Conservation (phyloP, 352 stramenopile genomes). For the Phytopythium montanum region DNA sequence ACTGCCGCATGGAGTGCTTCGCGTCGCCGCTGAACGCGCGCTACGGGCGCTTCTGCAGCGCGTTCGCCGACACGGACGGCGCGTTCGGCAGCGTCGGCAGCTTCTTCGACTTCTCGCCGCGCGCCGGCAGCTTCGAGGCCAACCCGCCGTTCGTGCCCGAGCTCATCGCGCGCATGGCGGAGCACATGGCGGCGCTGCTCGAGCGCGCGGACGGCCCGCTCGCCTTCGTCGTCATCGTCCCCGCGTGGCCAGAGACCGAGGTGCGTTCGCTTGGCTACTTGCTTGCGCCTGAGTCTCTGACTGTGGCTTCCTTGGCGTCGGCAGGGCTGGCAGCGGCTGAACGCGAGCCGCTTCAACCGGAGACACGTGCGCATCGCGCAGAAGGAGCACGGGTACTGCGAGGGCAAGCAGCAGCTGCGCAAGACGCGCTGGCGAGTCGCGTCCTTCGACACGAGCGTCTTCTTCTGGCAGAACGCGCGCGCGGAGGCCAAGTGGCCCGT, state of each 20-base stretch:
- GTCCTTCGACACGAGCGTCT: conserved; percentile 95
- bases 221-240: conserved; percentile 92
- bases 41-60: conserved; percentile 89
- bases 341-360: conserved; percentile 73
- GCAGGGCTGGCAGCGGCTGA: conserved; percentile 77
- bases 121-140: conserved; percentile 88
- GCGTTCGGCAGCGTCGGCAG: conserved; percentile 90
- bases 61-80: conserved; percentile 85
- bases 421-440: conserved; percentile 87
- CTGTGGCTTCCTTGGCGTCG: neutral
- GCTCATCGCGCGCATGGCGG: conserved; percentile 89
- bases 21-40: conserved; percentile 93
- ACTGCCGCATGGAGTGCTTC: conserved; percentile 93
- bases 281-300: no score
- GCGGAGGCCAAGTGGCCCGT: conserved; percentile 69
- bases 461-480: conserved; percentile 94
- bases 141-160: conserved; percentile 95
- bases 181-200: conserved; percentile 85
- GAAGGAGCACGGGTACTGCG: conserved; percentile 89
- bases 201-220: conserved; percentile 57
- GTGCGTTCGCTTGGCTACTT: conserved; percentile 14
- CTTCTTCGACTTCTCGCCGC: conserved; percentile 93
- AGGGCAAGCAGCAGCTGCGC: conserved; percentile 90
- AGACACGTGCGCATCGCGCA: conserved; percentile 70
- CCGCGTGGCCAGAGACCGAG: conserved; percentile 83